Conservation (phyloP, 2,329 filamentous ascomycete species). For the Alternaria novae-zelandiae region DNA sequence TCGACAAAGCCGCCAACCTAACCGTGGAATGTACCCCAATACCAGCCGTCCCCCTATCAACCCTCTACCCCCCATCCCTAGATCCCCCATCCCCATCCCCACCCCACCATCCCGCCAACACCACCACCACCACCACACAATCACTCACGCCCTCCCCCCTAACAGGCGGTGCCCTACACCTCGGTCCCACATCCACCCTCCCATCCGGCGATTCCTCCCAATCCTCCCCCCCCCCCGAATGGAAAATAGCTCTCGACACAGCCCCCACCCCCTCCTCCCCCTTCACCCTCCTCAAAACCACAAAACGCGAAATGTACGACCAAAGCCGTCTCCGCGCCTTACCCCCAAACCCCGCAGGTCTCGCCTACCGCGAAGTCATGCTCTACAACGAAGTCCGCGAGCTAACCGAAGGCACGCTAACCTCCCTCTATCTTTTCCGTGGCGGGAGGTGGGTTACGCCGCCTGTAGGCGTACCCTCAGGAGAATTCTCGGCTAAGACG, state of each 20-base stretch:
- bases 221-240: slow-evolving; percentile 41
- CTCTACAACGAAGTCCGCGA: slow-evolving; percentile 69
- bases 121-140: not conserved
- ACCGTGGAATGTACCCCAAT: slow-evolving; percentile 49
- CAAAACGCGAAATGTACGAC: slow-evolving; percentile 73
- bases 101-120: slow-evolving; percentile 26
- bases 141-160: slow-evolving; percentile 41
- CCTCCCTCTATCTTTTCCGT: slow-evolving; percentile 82
- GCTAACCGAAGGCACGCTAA: slow-evolving; percentile 85
- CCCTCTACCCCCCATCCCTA: slow-evolving; percentile 65
- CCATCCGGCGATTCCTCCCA: slow-evolving; percentile 24
- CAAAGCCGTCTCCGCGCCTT: slow-evolving; percentile 70
- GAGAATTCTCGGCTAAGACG: slow-evolving; percentile 28
- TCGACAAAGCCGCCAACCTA: slow-evolving; percentile 50
- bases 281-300: slow-evolving; percentile 90
- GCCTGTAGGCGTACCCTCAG: slow-evolving; percentile 51
- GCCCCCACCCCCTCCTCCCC: slow-evolving; percentile 59
- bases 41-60: slow-evolving; percentile 54
- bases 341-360: slow-evolving; percentile 34
- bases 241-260: slow-evolving; percentile 62
- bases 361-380: slow-evolving; percentile 70
- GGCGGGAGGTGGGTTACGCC: slow-evolving; percentile 80
- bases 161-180: slow-evolving; percentile 44
- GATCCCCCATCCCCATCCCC: slow-evolving; percentile 52
- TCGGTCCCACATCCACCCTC: slow-evolving; percentile 39